Evolutionary conservation across 805 yeast species (phyloP), one percentile per base, ranked within the genome.

Genomic region (Metschnikowia picachoensis): DNA sequence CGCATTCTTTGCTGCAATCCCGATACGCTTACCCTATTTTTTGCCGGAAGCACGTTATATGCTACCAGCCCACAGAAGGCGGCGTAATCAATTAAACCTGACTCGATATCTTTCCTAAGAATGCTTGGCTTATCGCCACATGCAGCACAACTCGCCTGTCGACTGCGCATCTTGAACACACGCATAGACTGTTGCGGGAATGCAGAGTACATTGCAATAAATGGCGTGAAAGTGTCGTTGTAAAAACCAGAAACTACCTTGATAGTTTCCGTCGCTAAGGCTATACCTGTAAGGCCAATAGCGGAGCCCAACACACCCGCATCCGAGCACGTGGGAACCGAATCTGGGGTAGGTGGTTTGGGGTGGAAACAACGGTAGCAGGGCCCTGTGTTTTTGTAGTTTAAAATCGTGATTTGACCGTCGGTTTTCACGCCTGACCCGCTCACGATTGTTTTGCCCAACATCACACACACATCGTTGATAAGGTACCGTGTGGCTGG

Each of bases 281-380:
- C 74, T 0, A 82, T 73, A 9, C 99, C 99, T 60, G 92, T 80
- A 1, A 89, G 57, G 0, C 99, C 99, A 45, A 94, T 95, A n/a
- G 91, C 94, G 0, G 98, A 96, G 0, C 99, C 99, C 25, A 94
- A 64, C 0, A 92, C 95, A 5, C 97, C 97, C 3, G 96, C 95
- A 64, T 90, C 98, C 12, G 87, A 79, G 58, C 99, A 94, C 0
- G 95, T 78, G 0, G 89, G 78, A 1, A 91, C 89, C 1, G 86
- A 73, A 48, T 80, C 83, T 1, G 96, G 87, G 1, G 91, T 81
- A 0, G 99, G 97, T 0, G 98, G 96, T 8, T 69, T 69, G 0
- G 99, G 98, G 56, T 87, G 88, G 65, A 91, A 82, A 61, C 99
- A 94, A 49, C 99, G 71, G 61, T 94, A 94, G 62, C 99, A 94